A percentile compares a stretch with the other conserved stretches of the same genome.
Conservation (phyloP, 2,329 filamentous ascomycete species). For the Camillea tinctor region DNA sequence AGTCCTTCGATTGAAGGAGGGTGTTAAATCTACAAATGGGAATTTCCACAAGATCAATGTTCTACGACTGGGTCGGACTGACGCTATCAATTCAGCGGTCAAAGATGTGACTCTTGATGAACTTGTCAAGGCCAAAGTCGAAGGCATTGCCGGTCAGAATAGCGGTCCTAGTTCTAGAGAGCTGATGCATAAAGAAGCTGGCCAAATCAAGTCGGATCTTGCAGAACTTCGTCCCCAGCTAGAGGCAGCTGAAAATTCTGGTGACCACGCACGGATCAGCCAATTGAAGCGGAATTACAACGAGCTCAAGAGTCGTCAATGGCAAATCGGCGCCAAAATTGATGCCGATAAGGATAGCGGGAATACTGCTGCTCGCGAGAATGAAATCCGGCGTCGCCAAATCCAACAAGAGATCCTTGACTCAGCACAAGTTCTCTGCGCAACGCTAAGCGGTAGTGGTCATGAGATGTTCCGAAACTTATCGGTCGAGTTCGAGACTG, state of each 20-base stretch:
- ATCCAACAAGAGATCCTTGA: slow-evolving; percentile 91
- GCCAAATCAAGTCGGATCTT: slow-evolving; percentile 73
- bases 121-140: slow-evolving; percentile 73
- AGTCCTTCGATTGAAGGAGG: slow-evolving; percentile 86
- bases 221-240: slow-evolving; percentile 69
- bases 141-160: slow-evolving; percentile 57
- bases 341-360: slow-evolving; percentile 85
- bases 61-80: slow-evolving; percentile 83
- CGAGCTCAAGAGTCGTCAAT: slow-evolving; percentile 72
- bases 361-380: slow-evolving; percentile 76
- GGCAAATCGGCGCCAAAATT: slow-evolving; percentile 75
- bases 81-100: slow-evolving; percentile 88
- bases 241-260: slow-evolving; percentile 61
- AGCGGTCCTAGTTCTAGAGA: slow-evolving; percentile 57
- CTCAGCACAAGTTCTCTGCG: slow-evolving; percentile 87
- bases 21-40: slow-evolving; percentile 76
- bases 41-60: slow-evolving; percentile 76
- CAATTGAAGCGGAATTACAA: slow-evolving; percentile 76
- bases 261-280: slow-evolving; percentile 46
- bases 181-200: slow-evolving; percentile 61
- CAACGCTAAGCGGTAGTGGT: slow-evolving; percentile 90
- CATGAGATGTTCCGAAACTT: slow-evolving; percentile 97
- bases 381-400: slow-evolving; percentile 78
- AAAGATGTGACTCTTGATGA: slow-evolving; percentile 92
- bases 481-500: slow-evolving; percentile 95